Base-by-base conservation (phyloP, 345 rosid species). In the Eucalyptus shirleyi region DNA sequence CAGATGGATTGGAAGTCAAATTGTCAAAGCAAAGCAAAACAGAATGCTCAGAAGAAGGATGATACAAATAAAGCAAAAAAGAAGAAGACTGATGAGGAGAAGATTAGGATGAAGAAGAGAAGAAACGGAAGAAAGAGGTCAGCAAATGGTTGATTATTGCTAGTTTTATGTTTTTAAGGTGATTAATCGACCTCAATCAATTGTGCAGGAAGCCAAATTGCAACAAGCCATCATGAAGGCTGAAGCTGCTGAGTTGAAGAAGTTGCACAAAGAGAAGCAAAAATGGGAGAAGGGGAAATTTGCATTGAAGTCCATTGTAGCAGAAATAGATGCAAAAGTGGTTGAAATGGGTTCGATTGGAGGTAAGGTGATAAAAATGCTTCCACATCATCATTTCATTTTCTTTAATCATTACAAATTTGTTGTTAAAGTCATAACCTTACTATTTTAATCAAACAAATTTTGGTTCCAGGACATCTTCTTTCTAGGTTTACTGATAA, bases 221-320 rank as follows among this genome's bases (percentile, higher is more conserved):
- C 93, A 93, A 88, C 96, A 94, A 93, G 98, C 95, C 89, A 95
- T 95, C 77, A 83, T 94, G 92, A 97, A 95, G 95, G 96, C 98
- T 89, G 97, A 96, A 92, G 98, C 95, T 44, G 98, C 94, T n/a
- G 96, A 95, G 90, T 82, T 94, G 88, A 98, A 94, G 93, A 95
- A 90, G 91, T 32, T 94, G 91, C 96, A 96, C 92, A 97, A 95
- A 90, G 97, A 97, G 92, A 94, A 91, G 92, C 93, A 93, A 86
- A 97, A 96, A 89, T 98, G 99, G 99, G 96, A 93, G 91, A 98
- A 95, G 56, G 98, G 99, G 90, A 97, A 97, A 92, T 92, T 95
- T 92, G 97, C 99, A 7, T 92, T 93, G 87, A 95, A 98, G 90
- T 96, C 96, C 90, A 94, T 98, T 88, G 96, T 96, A 87, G 98